Conservation (phyloP, 1,284 basidiomycete genomes). For the Pyrrhoderma lamaoense region DNA sequence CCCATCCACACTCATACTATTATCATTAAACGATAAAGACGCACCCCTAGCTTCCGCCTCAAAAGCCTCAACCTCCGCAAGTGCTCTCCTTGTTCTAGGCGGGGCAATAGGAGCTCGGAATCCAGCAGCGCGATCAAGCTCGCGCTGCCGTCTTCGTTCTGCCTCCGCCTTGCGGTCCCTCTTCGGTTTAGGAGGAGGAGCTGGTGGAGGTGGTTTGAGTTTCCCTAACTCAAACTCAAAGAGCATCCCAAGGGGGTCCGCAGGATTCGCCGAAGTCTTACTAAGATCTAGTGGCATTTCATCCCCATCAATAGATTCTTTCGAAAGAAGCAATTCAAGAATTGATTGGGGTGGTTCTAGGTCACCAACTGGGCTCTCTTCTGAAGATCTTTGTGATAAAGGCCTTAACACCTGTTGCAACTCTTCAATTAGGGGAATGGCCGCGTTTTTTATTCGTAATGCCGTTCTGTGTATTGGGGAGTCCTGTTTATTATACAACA, state of each 20-base stretch:
- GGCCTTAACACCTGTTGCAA: constrained; percentile 34
- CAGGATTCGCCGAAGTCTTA: neutral
- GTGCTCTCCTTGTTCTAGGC: constrained; percentile 38
- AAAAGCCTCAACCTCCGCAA: constrained; percentile 35
- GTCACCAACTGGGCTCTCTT: constrained; percentile 40
- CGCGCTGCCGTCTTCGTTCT: constrained; percentile 28
- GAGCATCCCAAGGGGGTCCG: constrained; percentile 56
- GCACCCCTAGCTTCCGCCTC: constrained; percentile 34
- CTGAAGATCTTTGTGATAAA: constrained; percentile 7
- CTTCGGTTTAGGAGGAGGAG: constrained; percentile 32
- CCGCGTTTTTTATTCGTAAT: constrained; percentile 54
- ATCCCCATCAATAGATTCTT: constrained; percentile 42
- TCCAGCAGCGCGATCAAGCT: constrained; percentile 29
- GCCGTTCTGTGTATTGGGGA: constrained; percentile 73
- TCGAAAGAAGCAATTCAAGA: constrained; percentile 48
- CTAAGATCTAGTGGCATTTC: constrained; percentile 43
- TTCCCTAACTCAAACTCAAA: constrained; percentile 60
- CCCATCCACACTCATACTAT: constrained; percentile 2
- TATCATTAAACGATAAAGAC: constrained; percentile 16
- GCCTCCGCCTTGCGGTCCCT: constrained; percentile 35
- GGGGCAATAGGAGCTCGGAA: constrained; percentile 31
- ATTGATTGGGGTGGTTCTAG: constrained; percentile 60
- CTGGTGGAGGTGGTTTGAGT: constrained; percentile 48
- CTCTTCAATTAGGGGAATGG: constrained; percentile 52
- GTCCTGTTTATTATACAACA: constrained; percentile 77